Conservation (phyloP, 116 monocot species). For the Thalassia testudinum region DNA sequence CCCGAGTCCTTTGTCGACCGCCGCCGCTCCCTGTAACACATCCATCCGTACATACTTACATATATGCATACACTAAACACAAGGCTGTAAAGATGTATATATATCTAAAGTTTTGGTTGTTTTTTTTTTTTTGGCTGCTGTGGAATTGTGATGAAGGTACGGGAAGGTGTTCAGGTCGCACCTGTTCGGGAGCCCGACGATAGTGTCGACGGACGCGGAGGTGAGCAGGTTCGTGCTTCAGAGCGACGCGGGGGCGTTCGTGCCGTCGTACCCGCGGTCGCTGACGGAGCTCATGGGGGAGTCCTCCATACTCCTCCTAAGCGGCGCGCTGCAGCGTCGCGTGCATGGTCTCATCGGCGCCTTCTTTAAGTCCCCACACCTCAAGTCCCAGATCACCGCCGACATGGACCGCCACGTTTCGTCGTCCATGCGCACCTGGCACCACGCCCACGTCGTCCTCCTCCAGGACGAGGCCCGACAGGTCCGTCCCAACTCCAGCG, state of each 20-base stretch:
- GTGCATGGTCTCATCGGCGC: constrained; percentile 68
- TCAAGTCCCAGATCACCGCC: constrained; percentile 58
- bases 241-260: constrained; percentile 51
- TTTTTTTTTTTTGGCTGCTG: background rate
- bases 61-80: background rate
- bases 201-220: constrained; percentile 69
- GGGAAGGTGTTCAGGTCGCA: constrained; percentile 85
- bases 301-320: constrained; percentile 72
- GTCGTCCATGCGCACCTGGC: constrained; percentile 31
- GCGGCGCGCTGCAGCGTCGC: constrained; percentile 40
- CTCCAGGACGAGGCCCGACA: constrained; percentile 59
- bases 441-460: constrained; percentile 29
- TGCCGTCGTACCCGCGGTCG: constrained; percentile 75
- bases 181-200: constrained; percentile 63
- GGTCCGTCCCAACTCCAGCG: too few relatives aligned
- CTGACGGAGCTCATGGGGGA: constrained; percentile 77
- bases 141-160: constrained; percentile 13
- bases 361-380: constrained; percentile 51
- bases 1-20: constrained; percentile 72
- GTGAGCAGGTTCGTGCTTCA: constrained; percentile 55
- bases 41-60: background rate
- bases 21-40: constrained; percentile 27
- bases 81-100: background rate
- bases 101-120: background rate
- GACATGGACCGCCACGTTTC: constrained; percentile 41